Evolutionary conservation across 2,329 filamentous ascomycete species (phyloP), one percentile per base, ranked within the genome.

Genomic region (Didymella pinodella): DNA sequence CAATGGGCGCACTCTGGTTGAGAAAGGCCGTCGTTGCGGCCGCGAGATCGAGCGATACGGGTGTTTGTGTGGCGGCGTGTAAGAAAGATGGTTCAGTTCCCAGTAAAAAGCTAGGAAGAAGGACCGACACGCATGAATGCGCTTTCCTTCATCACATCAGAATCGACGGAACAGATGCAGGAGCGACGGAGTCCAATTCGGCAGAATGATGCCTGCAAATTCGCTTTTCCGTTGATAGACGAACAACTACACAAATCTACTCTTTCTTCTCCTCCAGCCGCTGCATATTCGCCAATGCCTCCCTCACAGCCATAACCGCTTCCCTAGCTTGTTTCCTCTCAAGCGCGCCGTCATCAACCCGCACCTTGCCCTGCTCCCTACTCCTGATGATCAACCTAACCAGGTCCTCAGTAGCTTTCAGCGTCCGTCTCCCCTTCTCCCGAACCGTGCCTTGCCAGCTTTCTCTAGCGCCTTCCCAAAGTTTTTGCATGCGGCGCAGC

Each of bases 391-490:
- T 69, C 31, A 69, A 65, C 28, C 80, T 78, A 53, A 88, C 75
- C 14, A 77, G 66, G 20, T 81, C 78, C 66, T 88, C 86, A 0
- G 84, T 84, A 25, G 80, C 77, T 56, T 80, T 82, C 32, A 89
- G 71, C 2, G 84, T 82, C n/a, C 78, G 77, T 44, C 85, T 77
- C 2, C 86, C 86, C 62, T 86, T 82, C 64, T 88, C 86, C 50
- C 82, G 79, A 2, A 87, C 78, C 29, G 82, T 80, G 1, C 76
- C 76, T 59, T 84, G 81, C 79, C 86, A 87, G 18, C 71, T 76
- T 14, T 76, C 75, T 40, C 85, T 79, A 16, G 83, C 84, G 4
- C 71, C 75, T 53, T 86, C 83, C 86, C 87, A 89, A 57, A 81
- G 75, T 67, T 78, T 83, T 71, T 89, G 86, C 76, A 88, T 80